A percentile compares a stretch with the other conserved stretches of the same genome.
Conservation (phyloP, 352 stramenopile genomes). For the Peronospora farinosa region DNA sequence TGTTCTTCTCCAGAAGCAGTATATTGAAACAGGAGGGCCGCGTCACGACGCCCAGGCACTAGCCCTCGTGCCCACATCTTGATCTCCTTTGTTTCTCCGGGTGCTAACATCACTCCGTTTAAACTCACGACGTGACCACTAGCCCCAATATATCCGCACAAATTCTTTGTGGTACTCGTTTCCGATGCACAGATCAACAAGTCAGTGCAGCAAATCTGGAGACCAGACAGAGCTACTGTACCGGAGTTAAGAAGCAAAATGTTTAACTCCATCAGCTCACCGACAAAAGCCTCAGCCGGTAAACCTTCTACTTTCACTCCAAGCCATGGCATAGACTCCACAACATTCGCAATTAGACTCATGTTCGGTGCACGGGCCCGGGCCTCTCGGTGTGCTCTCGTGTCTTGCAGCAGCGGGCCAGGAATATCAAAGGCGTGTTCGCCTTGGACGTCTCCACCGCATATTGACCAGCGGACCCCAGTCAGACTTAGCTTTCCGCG, state of each 20-base stretch:
- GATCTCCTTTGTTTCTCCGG: conserved; percentile 46
- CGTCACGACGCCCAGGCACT: conserved; percentile 35
- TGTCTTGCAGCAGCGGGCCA: conserved; percentile 75
- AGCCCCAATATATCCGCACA: conserved; percentile 52
- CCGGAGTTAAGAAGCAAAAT: conserved; percentile 54
- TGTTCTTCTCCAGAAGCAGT: conserved; percentile 23
- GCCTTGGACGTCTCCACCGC: conserved; percentile 67
- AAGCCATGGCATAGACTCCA: conserved; percentile 75
- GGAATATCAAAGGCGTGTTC: conserved; percentile 80
- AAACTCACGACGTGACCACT: conserved; percentile 65
- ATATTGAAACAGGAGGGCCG: conserved; percentile 71
- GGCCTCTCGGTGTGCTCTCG: conserved; percentile 60
- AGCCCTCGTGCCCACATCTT: conserved; percentile 47
- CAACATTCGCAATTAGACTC: conserved; percentile 65
- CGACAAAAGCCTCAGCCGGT: conserved; percentile 42
- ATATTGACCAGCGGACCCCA: conserved; percentile 81
- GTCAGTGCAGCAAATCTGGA: conserved; percentile 67
- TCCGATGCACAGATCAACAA: conserved; percentile 47
- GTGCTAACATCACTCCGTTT: conserved; percentile 36
- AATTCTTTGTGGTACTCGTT: conserved; percentile 16
- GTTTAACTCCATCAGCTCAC: conserved; percentile 56
- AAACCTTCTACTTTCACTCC: conserved; percentile 54
- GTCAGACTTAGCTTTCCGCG: conserved; percentile 54
- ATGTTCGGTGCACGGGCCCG: conserved; percentile 68
- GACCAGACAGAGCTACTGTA: conserved; percentile 35